Evolutionary conservation across 805 yeast genomes (phyloP).

Genomic region (Candida morakotiae): DNA sequence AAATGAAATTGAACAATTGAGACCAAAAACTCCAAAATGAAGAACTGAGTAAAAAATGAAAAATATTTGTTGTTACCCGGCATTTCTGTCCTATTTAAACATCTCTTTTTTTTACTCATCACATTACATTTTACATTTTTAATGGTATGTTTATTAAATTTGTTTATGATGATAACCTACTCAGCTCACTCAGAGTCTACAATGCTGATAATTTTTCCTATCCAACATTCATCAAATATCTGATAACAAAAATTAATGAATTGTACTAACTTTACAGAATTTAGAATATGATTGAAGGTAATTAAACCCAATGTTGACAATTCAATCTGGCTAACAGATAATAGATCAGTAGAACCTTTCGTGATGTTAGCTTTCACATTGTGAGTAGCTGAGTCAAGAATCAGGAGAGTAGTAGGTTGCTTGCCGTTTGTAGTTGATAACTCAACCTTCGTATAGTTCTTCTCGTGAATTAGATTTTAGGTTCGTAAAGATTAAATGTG

Average conservation of each 20-base stretch:
- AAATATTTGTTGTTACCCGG: no score
- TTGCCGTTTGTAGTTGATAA: no score
- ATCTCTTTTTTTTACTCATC: neutral
- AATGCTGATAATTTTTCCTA: slow-evolving; percentile 47
- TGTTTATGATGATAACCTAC: slow-evolving; percentile 47
- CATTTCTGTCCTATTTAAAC: neutral
- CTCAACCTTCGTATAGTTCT: no score
- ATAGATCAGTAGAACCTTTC: no score
- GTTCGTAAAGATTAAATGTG: no score
- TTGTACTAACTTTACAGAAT: slow-evolving; percentile 2
- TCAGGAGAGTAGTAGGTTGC: no score
- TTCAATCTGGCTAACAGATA: neutral
- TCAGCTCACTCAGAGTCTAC: slow-evolving; percentile 57
- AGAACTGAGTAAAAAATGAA: neutral
- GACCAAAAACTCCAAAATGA: slow-evolving; percentile 74
- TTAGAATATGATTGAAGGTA: neutral
- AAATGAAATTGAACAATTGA: slow-evolving; percentile 68
- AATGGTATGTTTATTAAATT: slow-evolving; percentile 2
- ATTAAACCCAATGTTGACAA: no score
- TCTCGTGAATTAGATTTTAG: no score
- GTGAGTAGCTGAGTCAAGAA: no score
- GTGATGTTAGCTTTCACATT: no score
- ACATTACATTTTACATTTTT: neutral
- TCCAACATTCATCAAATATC: slow-evolving; percentile 48
- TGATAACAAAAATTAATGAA: slow-evolving; percentile 12